Base-by-base conservation (phyloP, 192 early-diverging fungal genomes). In the Backusella parvicylindrica region DNA sequence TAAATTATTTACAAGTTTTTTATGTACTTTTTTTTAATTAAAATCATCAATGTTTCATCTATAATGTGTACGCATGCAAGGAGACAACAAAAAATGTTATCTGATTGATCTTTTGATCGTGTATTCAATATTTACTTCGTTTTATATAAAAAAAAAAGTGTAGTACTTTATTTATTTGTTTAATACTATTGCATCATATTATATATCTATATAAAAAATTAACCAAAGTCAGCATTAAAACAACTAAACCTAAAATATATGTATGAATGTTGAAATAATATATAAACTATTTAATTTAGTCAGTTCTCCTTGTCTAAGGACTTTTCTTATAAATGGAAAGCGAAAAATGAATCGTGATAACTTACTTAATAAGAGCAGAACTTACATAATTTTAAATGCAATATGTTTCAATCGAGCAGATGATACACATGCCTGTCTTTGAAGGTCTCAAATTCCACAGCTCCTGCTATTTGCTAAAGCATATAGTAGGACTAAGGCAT, bases 391-490 rank as follows among this genome's bases (percentile, higher is more conserved):
- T 1, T 16, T 47, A 60, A 60, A 60, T 60, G 53, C 53, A 60
- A 60, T 60, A 60, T 60, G 53, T 60, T 60, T 60, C 53, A 60
- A 60, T 15, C 26, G n/a, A 60, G 53, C 53, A 60, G 53, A 60
- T 60, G 53, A 60, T n/a, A 60, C 53, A 60, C 23, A 28, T 60
- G 12, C 53, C 28, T 60, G 11, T 23, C 12, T 60, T 28, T 28
- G 28, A 60, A 50, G 28, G 23, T 28, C 23, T 60, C 53, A 60
- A 28, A 60, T 60, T 60, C 23, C 23, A 56, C 8, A 12, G 23
- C 12, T 56, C n/a, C 9, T 6, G 23, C 12, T 60, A 13, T 26
- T 38, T 60, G 2, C 9, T 28, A 60, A 28, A 3, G 11, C 23
- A 60, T 60, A 15, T 43, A 26, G 6, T 5, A 47, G n/a, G 18